Conservation (phyloP, 106 monocot species). For the Phalaenopsis equestris region DNA sequence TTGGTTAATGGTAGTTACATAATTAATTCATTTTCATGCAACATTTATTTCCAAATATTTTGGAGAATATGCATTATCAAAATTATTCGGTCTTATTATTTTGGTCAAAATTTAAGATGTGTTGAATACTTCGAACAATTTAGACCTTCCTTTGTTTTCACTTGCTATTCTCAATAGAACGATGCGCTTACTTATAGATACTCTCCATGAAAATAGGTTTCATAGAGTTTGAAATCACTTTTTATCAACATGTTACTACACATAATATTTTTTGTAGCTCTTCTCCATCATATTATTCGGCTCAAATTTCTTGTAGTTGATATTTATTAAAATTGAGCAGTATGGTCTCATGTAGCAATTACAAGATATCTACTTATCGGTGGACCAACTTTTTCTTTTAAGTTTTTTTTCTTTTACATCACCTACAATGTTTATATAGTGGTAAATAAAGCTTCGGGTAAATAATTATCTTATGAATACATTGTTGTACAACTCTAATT, state of each 20-base stretch:
- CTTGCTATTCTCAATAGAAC: not conserved
- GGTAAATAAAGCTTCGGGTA: not conserved
- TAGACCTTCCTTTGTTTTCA: not conserved
- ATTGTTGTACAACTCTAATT: not conserved
- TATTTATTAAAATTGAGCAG: not conserved
- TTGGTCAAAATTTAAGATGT: not conserved
- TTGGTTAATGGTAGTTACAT: not conserved
- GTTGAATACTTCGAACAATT: not conserved
- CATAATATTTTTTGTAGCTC: not conserved
- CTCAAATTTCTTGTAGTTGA: not conserved
- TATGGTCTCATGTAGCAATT: not conserved
- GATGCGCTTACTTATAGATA: not conserved
- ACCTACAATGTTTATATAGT: not conserved
- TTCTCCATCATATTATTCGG: not conserved
- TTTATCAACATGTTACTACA: not conserved
- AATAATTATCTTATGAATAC: not conserved
- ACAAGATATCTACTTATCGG: not conserved
- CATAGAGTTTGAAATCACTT: not conserved
- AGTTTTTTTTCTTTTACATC: not conserved
- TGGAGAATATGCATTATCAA: too few species aligned
- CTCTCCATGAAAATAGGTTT: too few species aligned
- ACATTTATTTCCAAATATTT: too few species aligned
- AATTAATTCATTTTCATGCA: not conserved
- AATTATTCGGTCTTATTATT: not conserved
- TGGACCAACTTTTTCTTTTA: not conserved